Evolutionary conservation across 495 filamentous ascomycete species (phyloP).

Genomic region (Penicillium maclennaniae): DNA sequence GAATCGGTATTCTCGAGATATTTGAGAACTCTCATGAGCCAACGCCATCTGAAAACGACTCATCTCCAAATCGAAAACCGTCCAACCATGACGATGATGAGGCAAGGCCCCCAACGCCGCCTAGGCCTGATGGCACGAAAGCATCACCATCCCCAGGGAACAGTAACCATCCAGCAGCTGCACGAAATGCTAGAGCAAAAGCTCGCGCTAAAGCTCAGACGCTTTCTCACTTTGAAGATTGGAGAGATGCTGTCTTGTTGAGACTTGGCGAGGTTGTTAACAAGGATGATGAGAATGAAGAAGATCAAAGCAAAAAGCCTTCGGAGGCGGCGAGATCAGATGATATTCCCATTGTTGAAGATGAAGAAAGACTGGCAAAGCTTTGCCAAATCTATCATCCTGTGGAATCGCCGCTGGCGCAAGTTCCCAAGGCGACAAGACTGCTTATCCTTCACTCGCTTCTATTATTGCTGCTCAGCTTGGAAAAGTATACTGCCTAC

Average conservation of each 20-base stretch:
- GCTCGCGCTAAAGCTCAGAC: conserved; percentile 32
- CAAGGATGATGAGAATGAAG: conserved; percentile 41
- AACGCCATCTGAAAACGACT: conserved; percentile 2
- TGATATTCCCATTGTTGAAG: conserved; percentile 23
- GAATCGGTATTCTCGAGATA: conserved; percentile 35
- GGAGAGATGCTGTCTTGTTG: conserved; percentile 57
- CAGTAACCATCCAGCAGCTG: conserved; percentile 6
- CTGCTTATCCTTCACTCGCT: conserved; percentile 57
- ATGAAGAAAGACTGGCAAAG: conserved; percentile 25
- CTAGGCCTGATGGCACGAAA: conserved; percentile 8
- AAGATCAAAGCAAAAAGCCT: conserved; percentile 10
- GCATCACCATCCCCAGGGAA: background rate
- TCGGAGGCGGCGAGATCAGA: conserved; percentile 14
- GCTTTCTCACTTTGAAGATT: conserved; percentile 59
- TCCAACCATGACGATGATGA: conserved; percentile 6
- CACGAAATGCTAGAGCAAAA: conserved; percentile 1
- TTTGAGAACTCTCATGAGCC: conserved; percentile 28
- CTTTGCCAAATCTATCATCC: conserved; percentile 44
- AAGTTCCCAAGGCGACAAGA: conserved; percentile 38
- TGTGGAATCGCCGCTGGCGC: conserved; percentile 39
- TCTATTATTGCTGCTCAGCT: conserved; percentile 68
- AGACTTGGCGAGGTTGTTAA: conserved; percentile 66
- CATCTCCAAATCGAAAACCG: conserved; percentile 5
- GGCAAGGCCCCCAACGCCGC: conserved; percentile 11
- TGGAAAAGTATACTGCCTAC: conserved; percentile 76